Evolutionary conservation across 2,329 filamentous ascomycete genomes (phyloP).

Genomic region (Ophiosphaerella narmari): DNA sequence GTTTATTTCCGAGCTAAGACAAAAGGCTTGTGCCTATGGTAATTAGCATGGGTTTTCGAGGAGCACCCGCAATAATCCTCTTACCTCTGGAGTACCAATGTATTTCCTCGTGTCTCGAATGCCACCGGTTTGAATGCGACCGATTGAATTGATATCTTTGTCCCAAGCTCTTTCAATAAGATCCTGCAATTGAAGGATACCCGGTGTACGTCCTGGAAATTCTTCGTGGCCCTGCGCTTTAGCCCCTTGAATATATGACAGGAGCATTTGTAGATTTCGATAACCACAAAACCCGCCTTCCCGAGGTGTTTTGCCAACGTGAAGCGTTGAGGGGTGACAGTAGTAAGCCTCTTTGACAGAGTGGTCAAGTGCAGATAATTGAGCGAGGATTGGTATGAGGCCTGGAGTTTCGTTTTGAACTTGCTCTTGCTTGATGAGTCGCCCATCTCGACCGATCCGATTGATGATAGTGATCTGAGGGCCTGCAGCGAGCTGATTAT

Average conservation of each 20-base stretch:
- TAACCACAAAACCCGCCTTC: slow-evolving; percentile 96
- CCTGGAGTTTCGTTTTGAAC: slow-evolving; percentile 53
- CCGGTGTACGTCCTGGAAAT: slow-evolving; percentile 68
- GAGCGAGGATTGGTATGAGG: slow-evolving; percentile 52
- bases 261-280: slow-evolving; percentile 89
- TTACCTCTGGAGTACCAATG: slow-evolving; percentile 88
- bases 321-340: slow-evolving; percentile 74
- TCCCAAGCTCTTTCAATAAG: slow-evolving; percentile 90
- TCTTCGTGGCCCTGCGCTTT: slow-evolving; percentile 61
- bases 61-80: not conserved
- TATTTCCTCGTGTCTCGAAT: slow-evolving; percentile 90
- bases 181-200: slow-evolving; percentile 82
- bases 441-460: slow-evolving; percentile 49
- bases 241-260: slow-evolving; percentile 73
- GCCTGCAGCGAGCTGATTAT: slow-evolving; percentile 47
- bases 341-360: slow-evolving; percentile 74
- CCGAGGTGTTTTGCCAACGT: slow-evolving; percentile 77
- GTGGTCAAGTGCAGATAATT: slow-evolving; percentile 62
- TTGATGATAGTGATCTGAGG: slow-evolving; percentile 47
- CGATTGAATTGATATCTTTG: slow-evolving; percentile 74
- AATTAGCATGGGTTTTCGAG: slow-evolving; percentile 11
- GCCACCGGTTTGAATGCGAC: slow-evolving; percentile 81
- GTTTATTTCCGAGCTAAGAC: slow-evolving; percentile 68
- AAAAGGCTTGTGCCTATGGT: slow-evolving; percentile 76
- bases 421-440: slow-evolving; percentile 46